Evolutionary conservation across 805 yeast species (phyloP), one percentile per base, ranked within the genome.

Genomic region (Torulaspora franciscae): DNA sequence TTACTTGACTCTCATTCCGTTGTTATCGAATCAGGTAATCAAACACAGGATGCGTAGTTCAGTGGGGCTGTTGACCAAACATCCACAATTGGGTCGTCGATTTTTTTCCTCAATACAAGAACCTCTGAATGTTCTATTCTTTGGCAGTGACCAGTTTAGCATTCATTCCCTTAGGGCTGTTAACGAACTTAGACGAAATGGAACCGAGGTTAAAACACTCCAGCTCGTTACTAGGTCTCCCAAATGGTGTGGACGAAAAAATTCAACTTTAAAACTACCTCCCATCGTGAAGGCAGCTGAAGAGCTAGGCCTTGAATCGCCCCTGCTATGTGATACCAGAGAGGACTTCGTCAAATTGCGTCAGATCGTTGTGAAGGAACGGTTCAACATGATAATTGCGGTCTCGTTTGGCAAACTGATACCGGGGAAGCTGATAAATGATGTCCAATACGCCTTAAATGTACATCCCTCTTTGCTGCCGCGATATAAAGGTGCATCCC

Each of bases 391-490:
- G 51, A 83, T 89, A 0, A 72, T 93, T n/a, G 97, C 98, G 0
- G 97, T 89, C 1, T 88, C 97, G 0, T 93, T 80, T 62, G 99
- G 98, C 0, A 72, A 73, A 40, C 68, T 91, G 36, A 88, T 93
- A 3, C 97, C 98, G 0, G 67, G 65, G 0, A 46, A 61, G 1
- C 78, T 88, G 51, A 63, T 93, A 1, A 40, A 57, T 0, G 40
- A 61, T 0, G 66, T 81, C 15, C 61, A 63, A 9, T 78, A 63
- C 57, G 95, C 97, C 0, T 59, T 93, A 23, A 93, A 93, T 59
- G 88, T 93, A 1, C 99, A 93, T 61, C 99, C 99, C 0, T 88
- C 96, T 0, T 61, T 89, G 6, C 71, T 93, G 7, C 99, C 99
- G 0, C 68, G 67, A 37, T 79, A 85, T 54, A 76, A 88, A 2